A percentile compares a stretch with the other conserved stretches of the same genome.
These are phyloP conservation scores for Cytospora mali DNA, from an alignment of 2,329 filamentous ascomycete genomes.

Conservation along the genomic window DNA sequence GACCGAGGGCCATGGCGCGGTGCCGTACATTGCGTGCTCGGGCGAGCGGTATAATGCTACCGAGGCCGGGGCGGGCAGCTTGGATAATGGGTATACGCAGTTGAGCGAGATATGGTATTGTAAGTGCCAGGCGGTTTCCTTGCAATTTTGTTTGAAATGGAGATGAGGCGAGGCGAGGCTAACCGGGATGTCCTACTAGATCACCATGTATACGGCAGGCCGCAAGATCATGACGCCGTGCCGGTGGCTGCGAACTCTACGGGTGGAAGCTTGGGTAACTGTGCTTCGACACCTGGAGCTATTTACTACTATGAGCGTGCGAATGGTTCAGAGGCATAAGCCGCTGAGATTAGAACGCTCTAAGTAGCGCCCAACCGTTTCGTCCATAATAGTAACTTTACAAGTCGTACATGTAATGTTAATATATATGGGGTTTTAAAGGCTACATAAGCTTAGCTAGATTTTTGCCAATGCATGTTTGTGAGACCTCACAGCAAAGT, in stretches of 20 bases:
- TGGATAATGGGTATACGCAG: slow-evolving; percentile 59
- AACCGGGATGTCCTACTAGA: slow-evolving; percentile 35
- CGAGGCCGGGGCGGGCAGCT: slow-evolving; percentile 53
- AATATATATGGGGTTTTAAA: background rate
- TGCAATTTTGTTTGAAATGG: background rate
- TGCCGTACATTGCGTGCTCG: slow-evolving; percentile 64
- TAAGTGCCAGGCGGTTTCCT: background rate
- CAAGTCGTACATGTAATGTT: background rate
- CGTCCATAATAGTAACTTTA: background rate
- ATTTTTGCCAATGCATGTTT: background rate
- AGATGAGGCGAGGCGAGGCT: background rate
- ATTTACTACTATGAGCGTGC: slow-evolving; percentile 58
- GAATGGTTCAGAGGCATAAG: slow-evolving; percentile 39
- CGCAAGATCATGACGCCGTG: slow-evolving; percentile 54
- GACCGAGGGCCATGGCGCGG: slow-evolving; percentile 50
- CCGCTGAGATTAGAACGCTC: background rate
- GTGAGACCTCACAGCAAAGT: background rate
- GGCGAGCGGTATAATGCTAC: slow-evolving; percentile 65
- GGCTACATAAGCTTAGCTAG: background rate
- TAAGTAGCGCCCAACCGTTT: background rate
- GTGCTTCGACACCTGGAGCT: slow-evolving; percentile 55
- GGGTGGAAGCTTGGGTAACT: slow-evolving; percentile 54
- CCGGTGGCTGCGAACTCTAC: slow-evolving; percentile 48
- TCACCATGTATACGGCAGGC: slow-evolving; percentile 59
- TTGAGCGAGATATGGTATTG: slow-evolving; percentile 68